Base-by-base conservation (phyloP, 108 stramenopile species). In the Nitzschia palea region DNA sequence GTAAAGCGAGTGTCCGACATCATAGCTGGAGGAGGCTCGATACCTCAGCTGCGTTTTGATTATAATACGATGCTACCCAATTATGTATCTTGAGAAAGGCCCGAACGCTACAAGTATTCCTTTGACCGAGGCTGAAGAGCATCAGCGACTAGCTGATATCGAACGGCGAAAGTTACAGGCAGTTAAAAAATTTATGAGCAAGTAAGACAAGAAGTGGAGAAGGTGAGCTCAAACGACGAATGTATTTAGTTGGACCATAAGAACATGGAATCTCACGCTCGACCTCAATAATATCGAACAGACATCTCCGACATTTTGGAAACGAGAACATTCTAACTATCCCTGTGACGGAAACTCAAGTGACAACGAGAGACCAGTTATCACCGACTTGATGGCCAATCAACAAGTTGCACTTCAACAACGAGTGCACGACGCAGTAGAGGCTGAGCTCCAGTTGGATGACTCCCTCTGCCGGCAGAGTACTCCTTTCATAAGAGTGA, bases 231-330 rank as follows among this genome's bases (percentile, higher is more conserved):
- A 2, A n/a, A n/a, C n/a, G n/a, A n/a, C n/a, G n/a, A n/a, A n/a
- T n/a, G n/a, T 15, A 15, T 23, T 61, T 44, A 25, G 0, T 23
- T 52, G 23, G 1, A 8, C 37, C 1, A 5, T 34, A 40, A 51
- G 42, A 34, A n/a, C 50, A 3, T 47, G 37, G 36, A 22, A 50
- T 60, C 25, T 54, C 14, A 22, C 40, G 58, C 35, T 26, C 35
- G n/a, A 29, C 22, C n/a, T 44, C 25, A 43, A 88, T 84, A 89
- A 91, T 55, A 57, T 91, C 5, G 90, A 94, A 51, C 83, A 88
- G 37, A 43, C 74, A 9, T 81, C 90, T 9, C 93, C 93, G 8
- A 36, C 45, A 3, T 31, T 86, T 20, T 94, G 88, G 88, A 83
- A 78, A 48, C 44, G 63, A 42, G 40, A 60, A 4, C 20, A 61